Evolutionary conservation across 192 early-diverging fungal species (phyloP).

Genomic region (Pilaira anomala): DNA sequence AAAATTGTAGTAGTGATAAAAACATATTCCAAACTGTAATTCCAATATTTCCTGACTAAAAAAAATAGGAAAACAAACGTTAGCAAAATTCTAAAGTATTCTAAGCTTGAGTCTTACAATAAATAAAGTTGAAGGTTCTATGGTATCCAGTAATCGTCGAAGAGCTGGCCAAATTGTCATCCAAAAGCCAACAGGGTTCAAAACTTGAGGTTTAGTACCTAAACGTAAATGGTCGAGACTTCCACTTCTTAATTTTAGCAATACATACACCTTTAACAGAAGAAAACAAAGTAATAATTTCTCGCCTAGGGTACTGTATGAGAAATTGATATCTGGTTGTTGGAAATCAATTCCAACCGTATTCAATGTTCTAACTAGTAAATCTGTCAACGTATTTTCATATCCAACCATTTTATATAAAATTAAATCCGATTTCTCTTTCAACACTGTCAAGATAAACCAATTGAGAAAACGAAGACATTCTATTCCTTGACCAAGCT

Average conservation of each 20-base stretch:
- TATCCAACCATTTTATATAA: slow-evolving; percentile 29
- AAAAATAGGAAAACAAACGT: background rate
- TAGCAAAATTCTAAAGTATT: background rate
- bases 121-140: slow-evolving; percentile 11
- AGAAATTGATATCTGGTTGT: slow-evolving; percentile 33
- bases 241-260: slow-evolving; percentile 26
- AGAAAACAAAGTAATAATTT: slow-evolving; percentile 36
- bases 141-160: slow-evolving; percentile 13
- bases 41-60: slow-evolving; percentile 24
- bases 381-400: slow-evolving; percentile 35
- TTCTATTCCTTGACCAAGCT: slow-evolving; percentile 37
- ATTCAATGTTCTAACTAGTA: slow-evolving; percentile 33
- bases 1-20: slow-evolving; percentile 37
- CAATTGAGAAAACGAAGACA: slow-evolving; percentile 43
- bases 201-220: background rate
- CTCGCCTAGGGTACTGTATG: slow-evolving; percentile 38
- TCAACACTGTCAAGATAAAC: slow-evolving; percentile 37
- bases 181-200: slow-evolving; percentile 19
- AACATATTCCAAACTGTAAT: slow-evolving; percentile 37
- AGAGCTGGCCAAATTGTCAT: slow-evolving; percentile 24
- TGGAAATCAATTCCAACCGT: slow-evolving; percentile 32
- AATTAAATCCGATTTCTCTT: slow-evolving; percentile 15
- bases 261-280: slow-evolving; percentile 41
- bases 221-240: background rate
- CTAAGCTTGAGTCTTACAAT: background rate